phyloP scores from a whole-genome alignment of 2,329 filamentous ascomycete species.

The Aspergillus terreus region DNA sequence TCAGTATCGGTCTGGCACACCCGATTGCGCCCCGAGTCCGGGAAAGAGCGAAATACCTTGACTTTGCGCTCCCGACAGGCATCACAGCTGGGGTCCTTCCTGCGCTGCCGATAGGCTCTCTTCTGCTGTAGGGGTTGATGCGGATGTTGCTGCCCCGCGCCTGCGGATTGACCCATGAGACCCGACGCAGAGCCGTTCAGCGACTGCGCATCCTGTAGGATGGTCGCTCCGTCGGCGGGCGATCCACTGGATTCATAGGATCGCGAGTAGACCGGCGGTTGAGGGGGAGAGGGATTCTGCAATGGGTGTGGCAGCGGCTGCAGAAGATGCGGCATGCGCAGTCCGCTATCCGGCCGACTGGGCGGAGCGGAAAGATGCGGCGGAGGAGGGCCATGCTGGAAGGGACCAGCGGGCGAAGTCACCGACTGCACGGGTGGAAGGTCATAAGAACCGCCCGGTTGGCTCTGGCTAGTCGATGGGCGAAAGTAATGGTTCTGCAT shows the following conservation, averaged over 20 bases:
- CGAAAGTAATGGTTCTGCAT: slow-evolving; percentile 36
- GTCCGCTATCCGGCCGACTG: slow-evolving; percentile 35
- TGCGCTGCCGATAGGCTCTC: slow-evolving; percentile 85
- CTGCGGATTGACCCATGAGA: slow-evolving; percentile 29
- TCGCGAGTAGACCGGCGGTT: slow-evolving; percentile 30
- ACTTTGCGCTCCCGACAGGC: slow-evolving; percentile 83
- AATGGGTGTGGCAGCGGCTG: slow-evolving; percentile 32
- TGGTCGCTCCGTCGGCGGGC: slow-evolving; percentile 35
- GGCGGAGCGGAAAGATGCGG: slow-evolving; percentile 35
- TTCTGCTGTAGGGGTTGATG: slow-evolving; percentile 70
- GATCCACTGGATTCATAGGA: slow-evolving; percentile 40
- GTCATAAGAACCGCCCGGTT: slow-evolving; percentile 27
- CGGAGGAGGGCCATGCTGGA: slow-evolving; percentile 21
- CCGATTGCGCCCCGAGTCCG: background rate
- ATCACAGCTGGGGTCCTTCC: slow-evolving; percentile 97
- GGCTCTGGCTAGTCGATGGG: slow-evolving; percentile 21
- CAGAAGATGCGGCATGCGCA: slow-evolving; percentile 41
- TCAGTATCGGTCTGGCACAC: slow-evolving; percentile 3
- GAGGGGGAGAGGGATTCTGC: slow-evolving; percentile 18
- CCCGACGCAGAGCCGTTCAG: slow-evolving; percentile 37
- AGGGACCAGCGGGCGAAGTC: slow-evolving; percentile 28
- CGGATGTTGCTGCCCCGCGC: slow-evolving; percentile 57
- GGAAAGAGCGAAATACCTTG: slow-evolving; percentile 45
- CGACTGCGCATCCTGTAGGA: slow-evolving; percentile 30
- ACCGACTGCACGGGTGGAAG: slow-evolving; percentile 35